These are phyloP conservation scores for Syncephalastrum sp. DNA, from an alignment of 371 early-diverging fungal genomes.

Conservation along the genomic window DNA sequence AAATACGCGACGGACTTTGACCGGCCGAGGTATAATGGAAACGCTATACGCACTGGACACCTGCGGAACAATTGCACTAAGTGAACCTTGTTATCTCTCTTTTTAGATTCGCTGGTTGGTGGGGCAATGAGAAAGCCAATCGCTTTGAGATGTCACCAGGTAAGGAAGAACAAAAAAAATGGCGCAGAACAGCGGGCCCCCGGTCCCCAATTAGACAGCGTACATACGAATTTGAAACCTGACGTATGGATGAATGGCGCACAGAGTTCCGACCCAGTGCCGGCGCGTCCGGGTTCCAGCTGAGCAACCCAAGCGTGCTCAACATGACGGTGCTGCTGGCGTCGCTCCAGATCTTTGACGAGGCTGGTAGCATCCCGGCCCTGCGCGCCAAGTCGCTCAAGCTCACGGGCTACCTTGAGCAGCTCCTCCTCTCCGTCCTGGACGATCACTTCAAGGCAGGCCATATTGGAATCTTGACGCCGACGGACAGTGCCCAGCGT, in stretches of 20 bases:
- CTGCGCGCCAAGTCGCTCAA: conserved; percentile 73
- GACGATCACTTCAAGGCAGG: conserved; percentile 30
- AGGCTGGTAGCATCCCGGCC: conserved; percentile 61
- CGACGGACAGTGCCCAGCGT: conserved; percentile 69
- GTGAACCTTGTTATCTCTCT: conserved; percentile 5
- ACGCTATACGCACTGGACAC: background rate
- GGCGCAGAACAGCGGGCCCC: background rate
- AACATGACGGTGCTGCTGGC: conserved; percentile 72
- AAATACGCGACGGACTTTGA: conserved; percentile 58
- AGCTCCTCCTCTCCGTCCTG: conserved; percentile 40
- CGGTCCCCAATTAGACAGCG: background rate
- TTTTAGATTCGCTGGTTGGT: conserved; percentile 90
- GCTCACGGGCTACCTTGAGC: conserved; percentile 84
- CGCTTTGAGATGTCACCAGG: conserved; percentile 81
- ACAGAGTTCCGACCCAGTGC: conserved; percentile 70
- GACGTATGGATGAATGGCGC: too few species aligned
- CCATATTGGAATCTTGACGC: conserved; percentile 79
- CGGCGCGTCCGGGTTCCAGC: conserved; percentile 85
- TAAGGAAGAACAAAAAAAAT: conserved; percentile 29
- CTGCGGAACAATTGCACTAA: background rate
- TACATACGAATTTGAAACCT: background rate
- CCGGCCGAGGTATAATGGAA: conserved; percentile 41
- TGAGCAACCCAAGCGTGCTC: conserved; percentile 88
- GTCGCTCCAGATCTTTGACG: conserved; percentile 76
- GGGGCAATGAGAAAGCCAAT: conserved; percentile 83